phyloP scores from a whole-genome alignment of 1,284 basidiomycete species.

The Polyporus tsugae region DNA sequence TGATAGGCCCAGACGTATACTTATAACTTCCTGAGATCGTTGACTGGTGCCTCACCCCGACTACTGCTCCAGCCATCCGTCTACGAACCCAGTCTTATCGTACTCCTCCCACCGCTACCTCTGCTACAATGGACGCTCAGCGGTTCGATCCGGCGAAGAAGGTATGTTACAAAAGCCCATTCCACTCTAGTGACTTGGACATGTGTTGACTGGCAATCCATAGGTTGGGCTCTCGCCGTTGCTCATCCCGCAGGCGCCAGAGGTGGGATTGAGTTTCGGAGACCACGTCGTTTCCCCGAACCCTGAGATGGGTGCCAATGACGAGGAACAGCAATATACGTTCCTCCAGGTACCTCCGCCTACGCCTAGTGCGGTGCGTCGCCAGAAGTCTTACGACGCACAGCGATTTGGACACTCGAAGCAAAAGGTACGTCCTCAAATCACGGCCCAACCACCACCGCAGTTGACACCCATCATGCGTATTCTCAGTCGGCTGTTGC shows the following conservation, averaged over 20 bases:
- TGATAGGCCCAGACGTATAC: not conserved
- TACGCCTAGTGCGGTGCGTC: constrained; percentile 11
- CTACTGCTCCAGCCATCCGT: not conserved
- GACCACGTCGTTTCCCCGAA: not conserved
- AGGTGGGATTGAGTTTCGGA: not conserved
- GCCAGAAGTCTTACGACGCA: constrained; percentile 16
- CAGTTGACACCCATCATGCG: not conserved
- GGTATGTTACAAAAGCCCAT: constrained; percentile 8
- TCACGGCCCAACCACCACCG: not conserved
- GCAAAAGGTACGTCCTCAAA: not conserved
- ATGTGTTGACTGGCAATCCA: not conserved
- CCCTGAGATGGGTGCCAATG: not conserved
- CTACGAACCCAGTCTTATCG: not conserved
- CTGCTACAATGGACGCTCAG: constrained; percentile 20
- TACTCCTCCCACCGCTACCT: not conserved
- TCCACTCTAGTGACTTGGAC: not conserved
- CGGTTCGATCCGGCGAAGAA: constrained; percentile 12
- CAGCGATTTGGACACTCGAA: constrained; percentile 21
- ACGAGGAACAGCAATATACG: constrained; percentile 13
- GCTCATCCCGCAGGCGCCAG: constrained; percentile 1
- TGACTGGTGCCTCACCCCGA: not conserved
- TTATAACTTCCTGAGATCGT: not conserved
- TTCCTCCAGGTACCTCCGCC: constrained; percentile 17
- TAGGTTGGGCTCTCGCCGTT: constrained; percentile 12
- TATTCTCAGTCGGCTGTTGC: not conserved